Conservation (phyloP, 805 yeast genomes). For the Ogataea trehaloabstinens region DNA sequence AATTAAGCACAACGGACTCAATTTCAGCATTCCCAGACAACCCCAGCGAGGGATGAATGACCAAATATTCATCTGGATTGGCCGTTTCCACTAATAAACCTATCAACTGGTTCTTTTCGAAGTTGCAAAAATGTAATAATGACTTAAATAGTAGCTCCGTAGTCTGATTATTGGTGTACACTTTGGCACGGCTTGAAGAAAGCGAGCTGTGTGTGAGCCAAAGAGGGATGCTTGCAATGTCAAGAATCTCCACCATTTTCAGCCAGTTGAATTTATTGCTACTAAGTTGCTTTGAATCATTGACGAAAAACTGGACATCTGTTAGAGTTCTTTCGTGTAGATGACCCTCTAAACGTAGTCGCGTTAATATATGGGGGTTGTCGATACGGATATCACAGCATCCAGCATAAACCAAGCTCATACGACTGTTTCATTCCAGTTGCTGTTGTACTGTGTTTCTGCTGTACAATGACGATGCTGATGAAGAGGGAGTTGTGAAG, state of each 20-base stretch:
- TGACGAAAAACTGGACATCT: slow-evolving; percentile 8
- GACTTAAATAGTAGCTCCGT: slow-evolving; percentile 14
- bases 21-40: slow-evolving; percentile 8
- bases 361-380: slow-evolving; percentile 2
- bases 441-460: too few relatives aligned
- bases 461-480: too few relatives aligned
- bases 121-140: slow-evolving; percentile 11
- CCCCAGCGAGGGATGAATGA: slow-evolving; percentile 13
- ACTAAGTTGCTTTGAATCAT: background rate
- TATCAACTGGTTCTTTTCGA: slow-evolving; percentile 8
- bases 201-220: slow-evolving; percentile 12
- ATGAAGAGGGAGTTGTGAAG: too few relatives aligned
- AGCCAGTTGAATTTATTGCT: slow-evolving; percentile 6
- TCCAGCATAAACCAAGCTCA: slow-evolving; percentile 4
- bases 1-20: slow-evolving; percentile 12
- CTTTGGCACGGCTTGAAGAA: slow-evolving; percentile 8
- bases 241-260: slow-evolving; percentile 12
- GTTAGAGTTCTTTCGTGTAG: background rate
- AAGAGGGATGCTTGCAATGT: slow-evolving; percentile 12
- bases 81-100: slow-evolving; percentile 16
- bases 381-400: slow-evolving; percentile 5
- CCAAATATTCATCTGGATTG: slow-evolving; percentile 7
- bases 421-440: background rate
- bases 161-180: slow-evolving; percentile 7
- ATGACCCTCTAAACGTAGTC: slow-evolving; percentile 2